Base-by-base conservation (phyloP, 495 filamentous ascomycete genomes). In the Penicillium waksmanii region DNA sequence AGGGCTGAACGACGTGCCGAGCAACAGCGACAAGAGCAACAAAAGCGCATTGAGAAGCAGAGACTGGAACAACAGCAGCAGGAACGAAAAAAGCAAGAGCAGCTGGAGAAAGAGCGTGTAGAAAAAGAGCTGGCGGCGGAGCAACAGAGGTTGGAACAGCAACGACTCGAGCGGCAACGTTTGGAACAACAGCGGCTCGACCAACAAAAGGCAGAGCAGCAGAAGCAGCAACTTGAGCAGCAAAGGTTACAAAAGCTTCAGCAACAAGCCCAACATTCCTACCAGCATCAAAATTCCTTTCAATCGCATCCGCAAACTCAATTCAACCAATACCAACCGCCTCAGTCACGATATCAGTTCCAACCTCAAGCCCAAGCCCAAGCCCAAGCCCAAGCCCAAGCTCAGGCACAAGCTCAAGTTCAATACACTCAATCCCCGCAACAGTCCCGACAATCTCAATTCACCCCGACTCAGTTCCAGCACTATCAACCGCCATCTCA, bases 321-420 rank as follows among this genome's bases (percentile, higher is more conserved):
- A n/a, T 66, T 62, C 57, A 65, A 67, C 50, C 65, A 67, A 38
- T 71, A 71, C 48, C 68, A 68, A 35, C 65, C 55, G 18, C 35
- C 36, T 2, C 53, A 23, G 40, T 15, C 21, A 10, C 35, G 60
- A 10, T 46, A 25, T 48, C 62, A 61, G 27, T 54, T 46, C n/a
- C 63, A 64, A 27, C 51, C 49, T 9, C 59, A 56, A 43, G 13
- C 40, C n/a, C 53, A 31, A 31, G 27, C 27, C 1, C 27, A 31
- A 31, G 47, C 49, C 9, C 59, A 56, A 43, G 13, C 38, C 11
- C 53, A 56, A 34, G 47, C 43, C 9, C 59, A 56, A 43, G 13
- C 38, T n/a, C 53, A 56, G n/a, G n/a, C n/a, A n/a, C n/a, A n/a
- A n/a, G 47, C 49, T 12, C 58, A 56, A 42, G 13, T 36, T 15